Base-by-base conservation (phyloP, 495 filamentous ascomycete species). In the Aspergillus olivimuriae region DNA sequence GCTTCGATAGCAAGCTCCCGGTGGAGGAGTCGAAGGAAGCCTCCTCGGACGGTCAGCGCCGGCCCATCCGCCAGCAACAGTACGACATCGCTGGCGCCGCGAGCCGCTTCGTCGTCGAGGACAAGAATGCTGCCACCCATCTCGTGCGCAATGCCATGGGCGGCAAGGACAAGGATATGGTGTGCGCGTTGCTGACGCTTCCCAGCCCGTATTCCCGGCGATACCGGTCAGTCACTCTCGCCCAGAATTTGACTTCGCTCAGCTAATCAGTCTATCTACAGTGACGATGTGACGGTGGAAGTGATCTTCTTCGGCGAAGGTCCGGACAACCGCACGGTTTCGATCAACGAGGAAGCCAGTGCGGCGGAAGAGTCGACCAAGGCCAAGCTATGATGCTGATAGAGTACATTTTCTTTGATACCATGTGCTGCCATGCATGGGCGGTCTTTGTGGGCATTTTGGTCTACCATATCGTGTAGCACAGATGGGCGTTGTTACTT, bases 241-340 rank as follows among this genome's bases (percentile, higher is more conserved):
- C 16, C 2, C 30, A 22, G 12, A 33, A 36, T 6, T 15, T 37
- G n/a, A 10, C 35, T 38, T 35, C 3, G 21, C 24, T 20, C 11
- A 34, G 9, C 47, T 58, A 56, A 58, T 32, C 34, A 16, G 4
- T 12, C 1, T 22, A 2, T 41, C 17, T 19, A 12, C 50, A 87
- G 87, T 44, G 92, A 98, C 59, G 92, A 98, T 64, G 70, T 98
- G 34, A 98, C 92, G 0, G 94, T 98, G 19, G 89, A 98, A 66
- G 92, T 98, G 32, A 94, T 98, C 58, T 98, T 98, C 76, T 98
- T 98, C 56, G 92, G 92, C 30, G 76, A 94, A 33, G 78, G 82
- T 17, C 53, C 63, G n/a, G 77, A 86, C 44, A 80, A 72, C 47
- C 87, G 89, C 16, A 81, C 83, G 42, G 81, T 98, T 3, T 74